phyloP scores from a whole-genome alignment of 208 protist genomes.

The Crithidia expoeki region DNA sequence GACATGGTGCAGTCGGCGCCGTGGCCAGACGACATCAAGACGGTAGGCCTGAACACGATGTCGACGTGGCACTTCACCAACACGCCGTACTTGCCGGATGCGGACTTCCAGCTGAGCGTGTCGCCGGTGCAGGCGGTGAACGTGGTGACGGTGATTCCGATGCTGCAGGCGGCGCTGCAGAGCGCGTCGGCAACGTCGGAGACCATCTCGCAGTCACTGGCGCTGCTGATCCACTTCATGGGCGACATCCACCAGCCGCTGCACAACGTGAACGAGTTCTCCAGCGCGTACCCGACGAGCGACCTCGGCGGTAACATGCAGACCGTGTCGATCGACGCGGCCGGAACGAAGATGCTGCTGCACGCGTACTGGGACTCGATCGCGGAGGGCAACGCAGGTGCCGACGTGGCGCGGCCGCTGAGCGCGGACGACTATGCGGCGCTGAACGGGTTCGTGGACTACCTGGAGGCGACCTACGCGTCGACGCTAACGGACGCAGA shows the following conservation, averaged over 20 bases:
- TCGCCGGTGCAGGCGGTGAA: slow-evolving; percentile 35
- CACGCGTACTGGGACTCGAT: slow-evolving; percentile 68
- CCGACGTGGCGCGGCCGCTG: slow-evolving; percentile 36
- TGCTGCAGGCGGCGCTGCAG: slow-evolving; percentile 29
- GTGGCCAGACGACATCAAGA: slow-evolving; percentile 62
- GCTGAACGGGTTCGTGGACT: slow-evolving; percentile 39
- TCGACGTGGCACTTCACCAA: slow-evolving; percentile 58
- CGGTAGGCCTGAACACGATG: slow-evolving; percentile 33
- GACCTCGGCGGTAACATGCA: slow-evolving; percentile 58
- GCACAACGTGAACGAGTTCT: slow-evolving; percentile 47
- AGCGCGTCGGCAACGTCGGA: neutral
- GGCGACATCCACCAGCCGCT: slow-evolving; percentile 49
- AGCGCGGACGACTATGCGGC: slow-evolving; percentile 26
- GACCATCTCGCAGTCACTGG: slow-evolving; percentile 24
- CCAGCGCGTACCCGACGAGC: slow-evolving; percentile 35
- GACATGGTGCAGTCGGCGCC: slow-evolving; percentile 48
- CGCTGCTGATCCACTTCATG: slow-evolving; percentile 59
- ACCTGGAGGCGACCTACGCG: slow-evolving; percentile 50
- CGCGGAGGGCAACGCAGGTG: slow-evolving; percentile 24
- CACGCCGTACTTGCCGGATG: slow-evolving; percentile 40
- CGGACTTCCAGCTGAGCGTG: slow-evolving; percentile 18
- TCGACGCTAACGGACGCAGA: slow-evolving; percentile 31
- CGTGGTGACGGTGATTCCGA: slow-evolving; percentile 39
- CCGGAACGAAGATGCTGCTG: slow-evolving; percentile 35
- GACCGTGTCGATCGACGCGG: slow-evolving; percentile 23